Evolutionary conservation across 495 filamentous ascomycete species (phyloP).

Genomic region (Hypoxylon perforatum): DNA sequence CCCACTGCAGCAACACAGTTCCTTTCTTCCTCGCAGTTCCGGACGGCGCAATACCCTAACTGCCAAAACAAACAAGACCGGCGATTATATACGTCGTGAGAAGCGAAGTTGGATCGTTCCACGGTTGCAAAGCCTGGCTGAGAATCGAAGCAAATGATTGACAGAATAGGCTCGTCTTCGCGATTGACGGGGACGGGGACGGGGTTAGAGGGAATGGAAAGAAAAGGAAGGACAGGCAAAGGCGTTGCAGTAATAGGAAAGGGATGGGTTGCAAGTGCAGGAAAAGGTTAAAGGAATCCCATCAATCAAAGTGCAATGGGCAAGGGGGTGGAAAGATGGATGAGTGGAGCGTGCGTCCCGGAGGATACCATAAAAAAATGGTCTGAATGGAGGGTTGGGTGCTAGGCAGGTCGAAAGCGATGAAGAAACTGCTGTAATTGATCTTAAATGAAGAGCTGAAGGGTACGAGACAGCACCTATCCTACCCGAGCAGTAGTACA

Average conservation of each 20-base stretch:
- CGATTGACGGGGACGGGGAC: conserved; percentile 32
- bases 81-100: conserved; percentile 40
- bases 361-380: conserved; percentile 18
- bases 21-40: conserved; percentile 42
- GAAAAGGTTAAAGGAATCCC: conserved; percentile 46
- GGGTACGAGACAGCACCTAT: conserved; percentile 3
- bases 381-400: too few species aligned
- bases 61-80: conserved; percentile 25
- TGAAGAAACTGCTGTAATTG: conserved; percentile 42
- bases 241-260: conserved; percentile 42
- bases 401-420: conserved; percentile 22
- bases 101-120: conserved; percentile 47
- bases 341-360: conserved; percentile 36
- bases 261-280: conserved; percentile 28
- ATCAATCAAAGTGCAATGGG: conserved; percentile 37
- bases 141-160: conserved; percentile 46
- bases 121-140: conserved; percentile 43
- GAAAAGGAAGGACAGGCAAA: conserved; percentile 30
- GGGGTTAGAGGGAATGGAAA: conserved; percentile 28
- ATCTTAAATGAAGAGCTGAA: neutral
- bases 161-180: conserved; percentile 49
- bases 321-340: conserved; percentile 37
- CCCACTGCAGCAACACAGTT: neutral
- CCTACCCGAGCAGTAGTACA: neutral
- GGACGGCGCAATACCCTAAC: conserved; percentile 35